phyloP scores from a whole-genome alignment of 192 early-diverging fungal genomes.

The Backusella mclennaniae region DNA sequence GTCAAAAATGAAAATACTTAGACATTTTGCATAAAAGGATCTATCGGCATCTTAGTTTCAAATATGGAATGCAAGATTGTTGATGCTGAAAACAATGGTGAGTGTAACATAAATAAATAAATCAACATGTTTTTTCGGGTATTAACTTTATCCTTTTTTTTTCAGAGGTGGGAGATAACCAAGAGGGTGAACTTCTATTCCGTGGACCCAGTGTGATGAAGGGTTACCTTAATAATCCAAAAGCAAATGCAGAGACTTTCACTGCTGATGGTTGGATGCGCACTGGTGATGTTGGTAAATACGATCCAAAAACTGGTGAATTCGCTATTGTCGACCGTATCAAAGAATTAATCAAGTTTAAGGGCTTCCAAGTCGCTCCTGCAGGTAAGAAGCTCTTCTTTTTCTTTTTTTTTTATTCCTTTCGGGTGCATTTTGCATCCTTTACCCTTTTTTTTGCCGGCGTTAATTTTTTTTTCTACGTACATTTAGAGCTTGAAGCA shows the following conservation, averaged over 20 bases:
- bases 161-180: slow-evolving; percentile 41
- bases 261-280: slow-evolving; percentile 42
- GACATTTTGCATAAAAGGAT: background rate
- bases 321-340: slow-evolving; percentile 70
- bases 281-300: slow-evolving; percentile 61
- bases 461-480: background rate
- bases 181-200: slow-evolving; percentile 47
- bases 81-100: slow-evolving; percentile 39
- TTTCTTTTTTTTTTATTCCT: background rate
- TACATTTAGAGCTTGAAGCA: slow-evolving; percentile 39
- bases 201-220: slow-evolving; percentile 50
- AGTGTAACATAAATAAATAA: slow-evolving; percentile 27
- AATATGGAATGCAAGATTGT: slow-evolving; percentile 45
- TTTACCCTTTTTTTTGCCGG: background rate
- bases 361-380: slow-evolving; percentile 72
- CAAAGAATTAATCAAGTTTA: slow-evolving; percentile 84
- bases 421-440: background rate
- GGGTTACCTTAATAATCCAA: slow-evolving; percentile 48
- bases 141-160: background rate
- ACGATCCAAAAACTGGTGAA: slow-evolving; percentile 47
- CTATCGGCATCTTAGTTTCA: slow-evolving; percentile 43
- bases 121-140: background rate
- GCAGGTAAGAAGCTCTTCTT: slow-evolving; percentile 31
- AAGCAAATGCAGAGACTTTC: slow-evolving; percentile 44
- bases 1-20: background rate